Conservation (phyloP, 2,329 filamentous ascomycete species). For the Orbilia javanica region DNA sequence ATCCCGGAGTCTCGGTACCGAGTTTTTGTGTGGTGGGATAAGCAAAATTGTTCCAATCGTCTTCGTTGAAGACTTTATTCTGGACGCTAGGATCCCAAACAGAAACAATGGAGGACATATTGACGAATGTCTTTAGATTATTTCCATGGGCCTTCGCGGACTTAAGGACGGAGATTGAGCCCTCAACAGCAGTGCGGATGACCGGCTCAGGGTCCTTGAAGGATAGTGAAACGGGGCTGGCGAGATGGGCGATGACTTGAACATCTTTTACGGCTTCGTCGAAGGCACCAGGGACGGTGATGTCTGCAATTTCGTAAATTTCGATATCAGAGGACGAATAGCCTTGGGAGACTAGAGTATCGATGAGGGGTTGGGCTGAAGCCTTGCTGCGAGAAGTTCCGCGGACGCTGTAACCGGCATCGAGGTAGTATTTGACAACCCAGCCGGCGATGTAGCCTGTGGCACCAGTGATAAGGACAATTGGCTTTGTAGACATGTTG, state of each 20-base stretch:
- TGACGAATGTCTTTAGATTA: slow-evolving; percentile 77
- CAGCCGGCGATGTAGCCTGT: slow-evolving; percentile 70
- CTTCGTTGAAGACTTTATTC: slow-evolving; percentile 62
- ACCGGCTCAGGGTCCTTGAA: slow-evolving; percentile 63
- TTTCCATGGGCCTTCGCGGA: slow-evolving; percentile 73
- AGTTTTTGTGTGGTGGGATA: slow-evolving; percentile 42
- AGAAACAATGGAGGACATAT: slow-evolving; percentile 69
- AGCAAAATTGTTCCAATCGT: slow-evolving; percentile 67
- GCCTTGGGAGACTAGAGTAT: slow-evolving; percentile 35
- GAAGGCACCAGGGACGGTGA: slow-evolving; percentile 79
- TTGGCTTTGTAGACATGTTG: slow-evolving; percentile 48
- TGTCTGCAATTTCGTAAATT: slow-evolving; percentile 75
- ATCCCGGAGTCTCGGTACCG: slow-evolving; percentile 55
- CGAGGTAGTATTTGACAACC: slow-evolving; percentile 68
- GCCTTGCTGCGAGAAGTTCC: slow-evolving; percentile 67
- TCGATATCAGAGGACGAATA: slow-evolving; percentile 43
- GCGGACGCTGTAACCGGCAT: slow-evolving; percentile 67
- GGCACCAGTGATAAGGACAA: slow-evolving; percentile 43
- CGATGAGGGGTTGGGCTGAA: slow-evolving; percentile 50
- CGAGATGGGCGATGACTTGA: slow-evolving; percentile 39
- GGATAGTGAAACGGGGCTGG: slow-evolving; percentile 67
- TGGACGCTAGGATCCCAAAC: slow-evolving; percentile 64
- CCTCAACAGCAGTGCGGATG: slow-evolving; percentile 72
- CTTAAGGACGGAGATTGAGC: slow-evolving; percentile 76
- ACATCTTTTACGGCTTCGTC: slow-evolving; percentile 68